phyloP scores from a whole-genome alignment of 192 early-diverging fungal species.

The Chytriomyces sp. region DNA sequence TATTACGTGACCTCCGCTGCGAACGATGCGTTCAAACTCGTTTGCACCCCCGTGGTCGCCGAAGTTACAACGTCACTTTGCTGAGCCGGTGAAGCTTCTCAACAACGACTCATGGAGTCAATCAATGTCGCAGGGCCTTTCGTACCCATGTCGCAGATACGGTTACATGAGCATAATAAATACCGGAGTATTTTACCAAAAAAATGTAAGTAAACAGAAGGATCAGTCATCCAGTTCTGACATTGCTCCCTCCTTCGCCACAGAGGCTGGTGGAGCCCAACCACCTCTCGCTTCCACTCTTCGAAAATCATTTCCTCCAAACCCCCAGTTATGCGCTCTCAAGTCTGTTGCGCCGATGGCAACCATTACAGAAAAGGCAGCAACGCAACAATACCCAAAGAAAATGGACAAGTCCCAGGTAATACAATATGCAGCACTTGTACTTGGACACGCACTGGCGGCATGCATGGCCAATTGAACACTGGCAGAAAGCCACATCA shows the following conservation, averaged over 20 bases:
- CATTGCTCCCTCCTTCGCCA: too few relatives aligned
- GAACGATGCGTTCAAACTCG: too few relatives aligned
- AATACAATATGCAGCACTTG: constrained; percentile 8
- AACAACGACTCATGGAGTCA: not conserved
- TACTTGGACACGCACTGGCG: constrained; percentile 35
- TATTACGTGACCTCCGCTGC: not conserved
- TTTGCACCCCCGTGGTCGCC: too few relatives aligned
- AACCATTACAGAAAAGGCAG: constrained; percentile 35
- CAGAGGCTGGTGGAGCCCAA: constrained; percentile 11
- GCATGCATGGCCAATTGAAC: constrained; percentile 32
- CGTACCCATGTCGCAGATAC: too few relatives aligned
- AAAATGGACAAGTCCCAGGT: constrained; percentile 44
- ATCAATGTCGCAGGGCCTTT: too few relatives aligned
- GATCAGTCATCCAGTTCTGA: too few relatives aligned
- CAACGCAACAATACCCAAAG: constrained; percentile 44
- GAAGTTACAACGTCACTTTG: not conserved
- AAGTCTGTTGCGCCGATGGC: constrained; percentile 44
- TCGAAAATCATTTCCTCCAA: not conserved
- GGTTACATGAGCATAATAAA: too few relatives aligned
- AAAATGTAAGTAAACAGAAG: too few relatives aligned
- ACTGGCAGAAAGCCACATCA: constrained; percentile 44
- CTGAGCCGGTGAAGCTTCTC: not conserved
- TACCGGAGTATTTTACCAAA: too few relatives aligned
- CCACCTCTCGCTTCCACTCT: constrained; percentile 30
- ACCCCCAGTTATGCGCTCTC: constrained; percentile 32